Percentiles rank a stretch among this genome's conserved stretches.
Evolutionary conservation across 331 rosid genomes (phyloP).

Genomic region (Quercus phellos): DNA sequence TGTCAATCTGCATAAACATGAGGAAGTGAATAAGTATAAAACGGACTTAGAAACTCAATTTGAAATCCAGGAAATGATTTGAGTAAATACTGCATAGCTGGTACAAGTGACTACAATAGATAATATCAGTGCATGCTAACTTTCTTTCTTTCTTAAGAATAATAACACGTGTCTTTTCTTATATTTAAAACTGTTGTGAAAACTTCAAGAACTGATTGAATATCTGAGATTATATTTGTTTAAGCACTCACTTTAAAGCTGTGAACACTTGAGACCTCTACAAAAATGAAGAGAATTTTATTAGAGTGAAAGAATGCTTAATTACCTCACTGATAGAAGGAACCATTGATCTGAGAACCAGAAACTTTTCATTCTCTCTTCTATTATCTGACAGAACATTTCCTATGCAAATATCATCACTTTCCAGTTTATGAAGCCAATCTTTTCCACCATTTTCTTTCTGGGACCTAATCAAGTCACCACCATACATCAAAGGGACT

Average conservation of each 20-base stretch:
- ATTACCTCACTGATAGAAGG: constrained; percentile 62
- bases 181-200: neutral
- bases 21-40: neutral
- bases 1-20: constrained; percentile 43
- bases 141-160: neutral
- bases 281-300: neutral
- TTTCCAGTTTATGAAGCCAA: constrained; percentile 25
- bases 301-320: neutral
- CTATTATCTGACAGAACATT: constrained; percentile 18
- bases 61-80: neutral
- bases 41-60: neutral
- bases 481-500: constrained; percentile 47
- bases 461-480: constrained; percentile 24
- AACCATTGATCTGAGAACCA: constrained; percentile 50
- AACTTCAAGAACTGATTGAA: neutral
- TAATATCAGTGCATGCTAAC: neutral
- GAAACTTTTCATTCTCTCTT: constrained; percentile 38
- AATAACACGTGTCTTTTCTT: neutral
- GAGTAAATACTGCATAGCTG: neutral
- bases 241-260: neutral
- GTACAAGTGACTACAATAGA: neutral
- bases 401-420: constrained; percentile 18
- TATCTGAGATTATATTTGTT: neutral
- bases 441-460: constrained; percentile 24
- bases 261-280: neutral